Conservation (phyloP, 2,329 filamentous ascomycete genomes). For the Fusarium coffeatum region DNA sequence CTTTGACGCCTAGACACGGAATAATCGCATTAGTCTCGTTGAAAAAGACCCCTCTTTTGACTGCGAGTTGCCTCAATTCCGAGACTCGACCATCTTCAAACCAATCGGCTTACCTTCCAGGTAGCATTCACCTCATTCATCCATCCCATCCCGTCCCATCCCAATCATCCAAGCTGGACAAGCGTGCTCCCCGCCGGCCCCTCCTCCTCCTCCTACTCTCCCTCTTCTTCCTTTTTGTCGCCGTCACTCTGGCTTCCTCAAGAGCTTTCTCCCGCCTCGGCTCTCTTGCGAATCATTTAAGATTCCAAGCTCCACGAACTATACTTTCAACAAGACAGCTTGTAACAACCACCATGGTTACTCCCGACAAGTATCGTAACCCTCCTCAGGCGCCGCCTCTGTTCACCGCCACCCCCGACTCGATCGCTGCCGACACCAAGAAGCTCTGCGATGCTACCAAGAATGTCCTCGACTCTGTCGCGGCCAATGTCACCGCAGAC, state of each 20-base stretch:
- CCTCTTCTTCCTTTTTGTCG: conserved; percentile 66
- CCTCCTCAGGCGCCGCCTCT: conserved; percentile 82
- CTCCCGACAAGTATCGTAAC: conserved; percentile 72
- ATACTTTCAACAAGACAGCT: conserved; percentile 50
- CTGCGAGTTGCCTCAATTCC: conserved; percentile 15
- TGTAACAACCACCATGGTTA: conserved; percentile 70
- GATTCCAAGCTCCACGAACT: conserved; percentile 51
- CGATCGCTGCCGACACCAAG: conserved; percentile 75
- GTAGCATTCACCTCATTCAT: conserved; percentile 12
- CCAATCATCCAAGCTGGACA: conserved; percentile 46
- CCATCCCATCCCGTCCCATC: background rate
- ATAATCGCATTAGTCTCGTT: conserved; percentile 19
- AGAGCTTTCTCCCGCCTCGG: conserved; percentile 69
- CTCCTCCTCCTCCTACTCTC: conserved; percentile 57
- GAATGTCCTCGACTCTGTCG: conserved; percentile 73
- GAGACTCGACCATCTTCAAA: conserved; percentile 4
- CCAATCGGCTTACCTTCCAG: conserved; percentile 40
- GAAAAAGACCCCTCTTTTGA: conserved; percentile 39
- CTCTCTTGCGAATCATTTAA: conserved; percentile 67
- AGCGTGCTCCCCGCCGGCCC: conserved; percentile 43
- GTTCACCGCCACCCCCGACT: conserved; percentile 79
- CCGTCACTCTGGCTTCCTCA: conserved; percentile 75
- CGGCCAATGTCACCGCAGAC: conserved; percentile 66
- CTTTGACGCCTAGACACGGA: conserved; percentile 19
- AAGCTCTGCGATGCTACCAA: conserved; percentile 72